A percentile compares a stretch with the other conserved stretches of the same genome.
These are phyloP conservation scores for Vanrija sp. DNA, from an alignment of 1,284 basidiomycete species.

Conservation along the genomic window DNA sequence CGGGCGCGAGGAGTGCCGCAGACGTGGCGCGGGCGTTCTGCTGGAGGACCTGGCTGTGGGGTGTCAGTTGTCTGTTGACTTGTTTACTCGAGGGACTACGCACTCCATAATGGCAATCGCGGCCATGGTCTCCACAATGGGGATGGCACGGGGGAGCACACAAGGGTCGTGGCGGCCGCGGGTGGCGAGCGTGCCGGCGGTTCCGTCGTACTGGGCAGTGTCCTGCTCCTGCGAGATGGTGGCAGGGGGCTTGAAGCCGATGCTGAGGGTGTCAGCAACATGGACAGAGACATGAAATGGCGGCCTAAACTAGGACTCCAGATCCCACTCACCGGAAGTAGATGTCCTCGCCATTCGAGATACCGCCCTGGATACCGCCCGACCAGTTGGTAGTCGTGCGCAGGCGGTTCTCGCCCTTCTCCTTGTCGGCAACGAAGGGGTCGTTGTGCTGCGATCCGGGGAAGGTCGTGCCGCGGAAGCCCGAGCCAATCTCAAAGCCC, in stretches of 20 bases:
- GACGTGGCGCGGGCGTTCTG: slow-evolving; percentile 77
- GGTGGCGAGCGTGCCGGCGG: slow-evolving; percentile 78
- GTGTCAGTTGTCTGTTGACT: background rate
- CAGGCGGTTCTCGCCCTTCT: slow-evolving; percentile 51
- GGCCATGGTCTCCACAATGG: slow-evolving; percentile 98
- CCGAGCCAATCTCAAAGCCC: slow-evolving; percentile 95
- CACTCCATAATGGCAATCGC: slow-evolving; percentile 90
- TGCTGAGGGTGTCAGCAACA: slow-evolving; percentile 50
- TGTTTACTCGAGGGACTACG: slow-evolving; percentile 19
- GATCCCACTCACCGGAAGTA: slow-evolving; percentile 66
- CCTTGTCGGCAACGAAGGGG: slow-evolving; percentile 70
- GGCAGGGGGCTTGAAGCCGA: slow-evolving; percentile 97
- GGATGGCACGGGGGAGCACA: slow-evolving; percentile 92
- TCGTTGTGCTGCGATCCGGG: slow-evolving; percentile 94
- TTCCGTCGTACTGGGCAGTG: slow-evolving; percentile 91
- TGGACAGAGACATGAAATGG: background rate
- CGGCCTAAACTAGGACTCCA: background rate
- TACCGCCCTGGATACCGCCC: slow-evolving; percentile 96
- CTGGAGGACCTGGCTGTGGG: slow-evolving; percentile 63
- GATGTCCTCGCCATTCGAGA: slow-evolving; percentile 94
- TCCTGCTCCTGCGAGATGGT: slow-evolving; percentile 91
- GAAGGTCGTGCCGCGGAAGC: slow-evolving; percentile 93
- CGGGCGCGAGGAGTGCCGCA: slow-evolving; percentile 62
- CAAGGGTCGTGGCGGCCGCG: slow-evolving; percentile 96
- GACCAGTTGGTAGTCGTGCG: slow-evolving; percentile 93